Conservation (phyloP, 1,284 basidiomycete species). For the Austropuccinia psidii region DNA sequence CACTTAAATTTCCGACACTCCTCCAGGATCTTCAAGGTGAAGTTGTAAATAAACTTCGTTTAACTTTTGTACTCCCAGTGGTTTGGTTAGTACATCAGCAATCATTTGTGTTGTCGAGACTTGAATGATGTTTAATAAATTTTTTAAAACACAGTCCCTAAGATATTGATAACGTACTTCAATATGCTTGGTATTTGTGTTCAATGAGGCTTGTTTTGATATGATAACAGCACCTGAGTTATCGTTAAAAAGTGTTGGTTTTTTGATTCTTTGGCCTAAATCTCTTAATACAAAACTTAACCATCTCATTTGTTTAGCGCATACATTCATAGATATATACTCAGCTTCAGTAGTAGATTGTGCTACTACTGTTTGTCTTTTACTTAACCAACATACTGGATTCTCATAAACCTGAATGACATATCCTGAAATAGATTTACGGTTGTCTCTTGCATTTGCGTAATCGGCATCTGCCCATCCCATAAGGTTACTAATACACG, state of each 20-base stretch:
- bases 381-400: not conserved
- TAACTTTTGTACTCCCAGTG: not conserved
- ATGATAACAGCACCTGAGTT: not conserved
- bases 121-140: not conserved
- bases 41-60: too few species aligned
- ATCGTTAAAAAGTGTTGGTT: not conserved
- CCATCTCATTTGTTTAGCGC: constrained; percentile 7
- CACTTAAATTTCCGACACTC: too few species aligned
- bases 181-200: constrained; percentile 16
- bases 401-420: not conserved
- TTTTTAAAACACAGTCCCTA: not conserved
- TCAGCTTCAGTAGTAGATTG: constrained; percentile 2
- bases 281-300: not conserved
- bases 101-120: not conserved
- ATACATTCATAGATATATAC: not conserved
- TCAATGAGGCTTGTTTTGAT: not conserved
- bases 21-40: too few species aligned
- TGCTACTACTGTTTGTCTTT: not conserved
- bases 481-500: not conserved
- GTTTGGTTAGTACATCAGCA: not conserved
- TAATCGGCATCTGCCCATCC: constrained; percentile 15
- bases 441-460: not conserved
- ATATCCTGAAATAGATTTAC: not conserved
- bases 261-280: not conserved
- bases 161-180: constrained; percentile 21